Evolutionary conservation across 257 asterid genomes (phyloP).

Genomic region (Fraxinus americana): DNA sequence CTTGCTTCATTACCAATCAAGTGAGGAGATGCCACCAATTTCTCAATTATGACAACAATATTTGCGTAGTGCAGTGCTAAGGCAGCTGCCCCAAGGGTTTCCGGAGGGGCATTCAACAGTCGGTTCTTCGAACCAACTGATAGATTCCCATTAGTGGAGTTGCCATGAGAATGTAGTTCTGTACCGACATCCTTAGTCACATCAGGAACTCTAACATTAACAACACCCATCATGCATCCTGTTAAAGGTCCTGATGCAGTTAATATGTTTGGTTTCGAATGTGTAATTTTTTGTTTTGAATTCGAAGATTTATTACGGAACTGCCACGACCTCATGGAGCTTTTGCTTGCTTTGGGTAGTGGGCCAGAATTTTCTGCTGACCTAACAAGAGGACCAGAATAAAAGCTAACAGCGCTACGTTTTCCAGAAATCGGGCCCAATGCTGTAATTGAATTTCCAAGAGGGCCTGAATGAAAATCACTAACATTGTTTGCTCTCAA

Average conservation of each 20-base stretch:
- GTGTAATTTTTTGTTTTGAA: slow-evolving; percentile 38
- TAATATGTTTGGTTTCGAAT: slow-evolving; percentile 31
- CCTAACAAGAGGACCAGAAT: slow-evolving; percentile 67
- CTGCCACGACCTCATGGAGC: slow-evolving; percentile 53
- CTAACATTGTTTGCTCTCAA: slow-evolving; percentile 37
- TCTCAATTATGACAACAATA: slow-evolving; percentile 76
- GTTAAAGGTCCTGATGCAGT: slow-evolving; percentile 42
- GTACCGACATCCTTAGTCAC: slow-evolving; percentile 27
- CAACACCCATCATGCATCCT: slow-evolving; percentile 33
- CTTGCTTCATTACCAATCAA: slow-evolving; percentile 88
- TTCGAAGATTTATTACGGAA: slow-evolving; percentile 53
- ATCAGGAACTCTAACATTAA: slow-evolving; percentile 28
- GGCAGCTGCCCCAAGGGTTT: slow-evolving; percentile 83
- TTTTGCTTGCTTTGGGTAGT: slow-evolving; percentile 44
- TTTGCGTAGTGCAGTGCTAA: slow-evolving; percentile 86
- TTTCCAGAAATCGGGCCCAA: slow-evolving; percentile 47
- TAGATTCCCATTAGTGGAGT: slow-evolving; percentile 33
- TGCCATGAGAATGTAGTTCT: slow-evolving; percentile 28
- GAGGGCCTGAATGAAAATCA: slow-evolving; percentile 64
- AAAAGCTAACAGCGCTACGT: slow-evolving; percentile 36
- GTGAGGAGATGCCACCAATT: slow-evolving; percentile 75
- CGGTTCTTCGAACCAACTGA: slow-evolving; percentile 40
- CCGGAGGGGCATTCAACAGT: slow-evolving; percentile 67
- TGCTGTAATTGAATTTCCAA: slow-evolving; percentile 41
- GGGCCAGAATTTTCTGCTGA: slow-evolving; percentile 55